A percentile compares a stretch with the other conserved stretches of the same genome.
phyloP scores from a whole-genome alignment of 1,284 basidiomycete species.

The Inonotus hispidus region DNA sequence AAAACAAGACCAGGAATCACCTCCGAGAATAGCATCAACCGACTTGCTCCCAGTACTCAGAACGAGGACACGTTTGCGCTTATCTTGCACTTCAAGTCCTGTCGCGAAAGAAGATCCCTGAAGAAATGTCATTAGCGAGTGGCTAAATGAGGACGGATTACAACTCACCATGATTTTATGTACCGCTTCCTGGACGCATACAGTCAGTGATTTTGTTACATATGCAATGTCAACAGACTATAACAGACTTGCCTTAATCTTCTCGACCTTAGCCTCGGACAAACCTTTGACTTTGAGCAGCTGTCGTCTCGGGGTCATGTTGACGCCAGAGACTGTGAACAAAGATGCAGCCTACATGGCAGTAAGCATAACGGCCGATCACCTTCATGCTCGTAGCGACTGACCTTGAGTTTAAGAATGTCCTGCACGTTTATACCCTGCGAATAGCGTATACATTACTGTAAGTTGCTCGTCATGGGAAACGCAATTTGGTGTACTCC shows the following conservation, averaged over 20 bases:
- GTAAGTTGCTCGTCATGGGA: background rate
- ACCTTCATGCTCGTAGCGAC: background rate
- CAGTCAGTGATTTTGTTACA: slow-evolving; percentile 2
- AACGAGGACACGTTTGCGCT: slow-evolving; percentile 69
- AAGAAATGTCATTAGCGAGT: background rate
- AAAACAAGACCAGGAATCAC: slow-evolving; percentile 33
- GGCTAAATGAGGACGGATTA: slow-evolving; percentile 1
- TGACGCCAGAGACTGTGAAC: slow-evolving; percentile 76
- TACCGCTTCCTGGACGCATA: slow-evolving; percentile 69
- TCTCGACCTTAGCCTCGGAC: slow-evolving; percentile 92
- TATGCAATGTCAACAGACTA: slow-evolving; percentile 9
- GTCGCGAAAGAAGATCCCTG: slow-evolving; percentile 87
- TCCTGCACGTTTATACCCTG: slow-evolving; percentile 94
- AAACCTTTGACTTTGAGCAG: slow-evolving; percentile 90
- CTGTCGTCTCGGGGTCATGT: slow-evolving; percentile 82
- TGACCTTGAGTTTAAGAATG: slow-evolving; percentile 85
- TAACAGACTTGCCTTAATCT: slow-evolving; percentile 68
- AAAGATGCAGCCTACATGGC: slow-evolving; percentile 56
- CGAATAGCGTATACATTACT: background rate
- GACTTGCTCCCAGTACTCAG: slow-evolving; percentile 91
- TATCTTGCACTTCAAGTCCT: slow-evolving; percentile 83
- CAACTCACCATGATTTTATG: slow-evolving; percentile 69
- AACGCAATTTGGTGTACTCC: too few relatives aligned
- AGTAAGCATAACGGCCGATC: slow-evolving; percentile 4
- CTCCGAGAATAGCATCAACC: slow-evolving; percentile 84